These are phyloP conservation scores for Fusarium nygamai DNA, from an alignment of 2,329 filamentous ascomycete species.

Conservation along the genomic window DNA sequence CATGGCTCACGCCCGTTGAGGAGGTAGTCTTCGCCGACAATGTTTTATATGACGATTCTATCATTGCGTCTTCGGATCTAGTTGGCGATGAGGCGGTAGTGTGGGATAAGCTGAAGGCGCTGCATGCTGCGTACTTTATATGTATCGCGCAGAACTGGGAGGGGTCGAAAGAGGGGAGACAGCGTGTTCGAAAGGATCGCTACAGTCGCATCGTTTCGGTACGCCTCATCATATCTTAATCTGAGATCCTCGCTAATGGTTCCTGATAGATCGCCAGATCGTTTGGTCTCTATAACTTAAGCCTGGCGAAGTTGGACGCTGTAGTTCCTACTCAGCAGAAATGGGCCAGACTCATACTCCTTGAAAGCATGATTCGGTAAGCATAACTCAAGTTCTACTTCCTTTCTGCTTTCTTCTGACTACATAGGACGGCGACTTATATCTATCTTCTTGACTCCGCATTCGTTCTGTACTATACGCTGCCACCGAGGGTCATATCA, in stretches of 20 bases:
- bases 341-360: background rate
- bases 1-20: background rate
- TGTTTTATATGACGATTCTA: background rate
- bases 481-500: background rate
- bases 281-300: background rate
- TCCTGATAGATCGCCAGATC: background rate
- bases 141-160: background rate
- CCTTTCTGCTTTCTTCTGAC: no score
- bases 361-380: background rate
- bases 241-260: background rate
- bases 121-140: background rate
- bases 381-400: no score
- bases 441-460: background rate
- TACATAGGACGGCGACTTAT: background rate
- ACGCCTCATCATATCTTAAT: background rate
- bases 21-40: background rate
- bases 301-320: background rate
- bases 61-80: background rate
- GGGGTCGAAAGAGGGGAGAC: background rate
- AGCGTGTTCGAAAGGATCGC: background rate
- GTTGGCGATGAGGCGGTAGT: background rate
- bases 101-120: background rate
- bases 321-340: background rate
- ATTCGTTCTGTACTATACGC: background rate
- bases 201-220: background rate